Evolutionary conservation across 208 protist species (phyloP).

Genomic region (Kentomonas sorsogonicus): DNA sequence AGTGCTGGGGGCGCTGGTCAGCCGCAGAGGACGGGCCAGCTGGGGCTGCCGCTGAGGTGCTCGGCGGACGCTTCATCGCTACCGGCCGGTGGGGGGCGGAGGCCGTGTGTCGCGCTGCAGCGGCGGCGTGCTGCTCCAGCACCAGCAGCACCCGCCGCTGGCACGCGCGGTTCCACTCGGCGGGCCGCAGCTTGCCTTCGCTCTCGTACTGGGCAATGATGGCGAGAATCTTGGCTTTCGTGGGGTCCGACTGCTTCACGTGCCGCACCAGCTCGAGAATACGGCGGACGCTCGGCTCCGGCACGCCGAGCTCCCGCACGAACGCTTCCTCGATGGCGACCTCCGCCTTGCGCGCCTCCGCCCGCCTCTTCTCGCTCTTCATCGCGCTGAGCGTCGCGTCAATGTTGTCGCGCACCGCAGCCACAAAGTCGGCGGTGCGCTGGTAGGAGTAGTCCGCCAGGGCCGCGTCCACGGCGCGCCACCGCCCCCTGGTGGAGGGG

Average conservation of each 20-base stretch:
- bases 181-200: slow-evolving; percentile 25
- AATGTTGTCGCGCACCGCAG: slow-evolving; percentile 85
- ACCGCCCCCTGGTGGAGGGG: slow-evolving; percentile 46
- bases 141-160: slow-evolving; percentile 58
- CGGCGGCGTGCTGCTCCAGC: slow-evolving; percentile 15
- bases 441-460: slow-evolving; percentile 65
- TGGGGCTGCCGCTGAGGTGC: background rate
- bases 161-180: slow-evolving; percentile 49
- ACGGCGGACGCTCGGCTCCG: slow-evolving; percentile 31
- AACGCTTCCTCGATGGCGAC: slow-evolving; percentile 80
- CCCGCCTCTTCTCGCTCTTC: too few species aligned
- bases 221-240: slow-evolving; percentile 19
- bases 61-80: background rate
- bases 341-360: slow-evolving; percentile 49
- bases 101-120: too few species aligned
- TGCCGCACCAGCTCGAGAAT: slow-evolving; percentile 33
- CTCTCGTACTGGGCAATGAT: slow-evolving; percentile 60
- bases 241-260: slow-evolving; percentile 28
- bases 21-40: too few species aligned
- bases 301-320: slow-evolving; percentile 49
- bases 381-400: too few species aligned
- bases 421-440: slow-evolving; percentile 47
- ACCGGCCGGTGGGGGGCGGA: background rate
- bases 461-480: slow-evolving; percentile 26
- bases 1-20: too few species aligned